Conservation (phyloP, 768 basidiomycete species). For the Boletus pseudopeckii region DNA sequence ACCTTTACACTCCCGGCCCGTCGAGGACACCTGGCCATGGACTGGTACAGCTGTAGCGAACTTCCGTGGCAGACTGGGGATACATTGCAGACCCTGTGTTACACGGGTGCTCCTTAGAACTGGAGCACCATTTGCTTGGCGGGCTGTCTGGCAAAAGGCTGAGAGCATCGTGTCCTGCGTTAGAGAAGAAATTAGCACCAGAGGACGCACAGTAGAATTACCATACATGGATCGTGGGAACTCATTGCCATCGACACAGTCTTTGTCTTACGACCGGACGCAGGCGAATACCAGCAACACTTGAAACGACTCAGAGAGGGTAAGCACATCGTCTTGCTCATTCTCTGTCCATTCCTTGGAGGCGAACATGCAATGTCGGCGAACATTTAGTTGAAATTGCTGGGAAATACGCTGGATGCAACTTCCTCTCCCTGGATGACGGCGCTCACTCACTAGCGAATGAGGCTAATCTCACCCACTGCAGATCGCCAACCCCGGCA, state of each 20-base stretch:
- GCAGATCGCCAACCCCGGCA: slow-evolving; percentile 19
- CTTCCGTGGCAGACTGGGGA: slow-evolving; percentile 3
- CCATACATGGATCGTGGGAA: slow-evolving; percentile 29
- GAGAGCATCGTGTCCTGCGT: slow-evolving; percentile 14
- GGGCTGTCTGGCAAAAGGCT: slow-evolving; percentile 12
- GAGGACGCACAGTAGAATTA: slow-evolving; percentile 1
- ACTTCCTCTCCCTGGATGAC: slow-evolving; percentile 36
- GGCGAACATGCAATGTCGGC: background rate
- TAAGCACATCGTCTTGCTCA: slow-evolving; percentile 30
- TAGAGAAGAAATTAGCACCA: background rate
- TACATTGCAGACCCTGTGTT: background rate
- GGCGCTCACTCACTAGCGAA: background rate
- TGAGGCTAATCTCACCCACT: slow-evolving; percentile 17
- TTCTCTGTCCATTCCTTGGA: background rate
- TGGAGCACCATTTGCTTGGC: slow-evolving; percentile 9
- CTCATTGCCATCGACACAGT: background rate
- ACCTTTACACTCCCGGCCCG: slow-evolving; percentile 15
- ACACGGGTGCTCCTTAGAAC: background rate
- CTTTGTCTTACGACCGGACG: background rate
- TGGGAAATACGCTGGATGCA: slow-evolving; percentile 39
- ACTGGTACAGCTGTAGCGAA: slow-evolving; percentile 10
- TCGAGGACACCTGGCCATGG: background rate
- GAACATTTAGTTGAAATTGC: slow-evolving; percentile 20
- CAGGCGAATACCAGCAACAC: slow-evolving; percentile 21
- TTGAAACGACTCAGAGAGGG: slow-evolving; percentile 35